Evolutionary conservation across 2,329 filamentous ascomycete species (phyloP).

Genomic region (Calonectria montana): DNA sequence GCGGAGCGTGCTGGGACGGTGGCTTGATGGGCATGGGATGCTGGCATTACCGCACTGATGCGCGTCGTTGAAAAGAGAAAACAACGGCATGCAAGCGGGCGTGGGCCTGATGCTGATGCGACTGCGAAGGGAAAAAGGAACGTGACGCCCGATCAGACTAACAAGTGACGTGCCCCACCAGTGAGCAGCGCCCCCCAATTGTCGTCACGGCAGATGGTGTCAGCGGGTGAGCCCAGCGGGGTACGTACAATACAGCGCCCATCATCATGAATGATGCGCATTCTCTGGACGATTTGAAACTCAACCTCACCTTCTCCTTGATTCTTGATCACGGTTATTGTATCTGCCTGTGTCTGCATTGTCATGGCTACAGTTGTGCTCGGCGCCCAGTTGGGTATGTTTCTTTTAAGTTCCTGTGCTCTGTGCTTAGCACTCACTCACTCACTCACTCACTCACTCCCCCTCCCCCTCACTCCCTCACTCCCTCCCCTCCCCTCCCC

Average conservation of each 20-base stretch:
- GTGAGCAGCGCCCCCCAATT: neutral
- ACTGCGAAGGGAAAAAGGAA: neutral
- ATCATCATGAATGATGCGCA: neutral
- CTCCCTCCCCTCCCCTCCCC: neutral
- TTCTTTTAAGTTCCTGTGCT: too few relatives aligned
- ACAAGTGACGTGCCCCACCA: constrained; percentile 2
- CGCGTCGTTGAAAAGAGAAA: constrained; percentile 7
- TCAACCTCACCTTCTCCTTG: neutral
- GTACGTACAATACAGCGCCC: neutral
- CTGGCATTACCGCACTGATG: neutral
- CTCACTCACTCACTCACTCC: too few relatives aligned
- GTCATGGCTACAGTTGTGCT: constrained; percentile 1
- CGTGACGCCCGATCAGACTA: neutral
- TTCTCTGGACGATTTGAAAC: too few relatives aligned
- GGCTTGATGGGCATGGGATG: neutral
- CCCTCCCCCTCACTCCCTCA: neutral
- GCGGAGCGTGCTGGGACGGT: neutral
- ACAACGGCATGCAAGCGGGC: constrained; percentile 1
- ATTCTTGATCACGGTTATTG: too few relatives aligned
- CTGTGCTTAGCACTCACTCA: too few relatives aligned
- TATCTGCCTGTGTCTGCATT: neutral
- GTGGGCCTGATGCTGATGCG: neutral
- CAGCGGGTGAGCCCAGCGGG: neutral
- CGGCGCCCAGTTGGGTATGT: constrained; percentile 1
- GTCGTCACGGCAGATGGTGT: neutral